Base-by-base conservation (phyloP, 2,329 filamentous ascomycete genomes). In the Trichoderma semiorbis region DNA sequence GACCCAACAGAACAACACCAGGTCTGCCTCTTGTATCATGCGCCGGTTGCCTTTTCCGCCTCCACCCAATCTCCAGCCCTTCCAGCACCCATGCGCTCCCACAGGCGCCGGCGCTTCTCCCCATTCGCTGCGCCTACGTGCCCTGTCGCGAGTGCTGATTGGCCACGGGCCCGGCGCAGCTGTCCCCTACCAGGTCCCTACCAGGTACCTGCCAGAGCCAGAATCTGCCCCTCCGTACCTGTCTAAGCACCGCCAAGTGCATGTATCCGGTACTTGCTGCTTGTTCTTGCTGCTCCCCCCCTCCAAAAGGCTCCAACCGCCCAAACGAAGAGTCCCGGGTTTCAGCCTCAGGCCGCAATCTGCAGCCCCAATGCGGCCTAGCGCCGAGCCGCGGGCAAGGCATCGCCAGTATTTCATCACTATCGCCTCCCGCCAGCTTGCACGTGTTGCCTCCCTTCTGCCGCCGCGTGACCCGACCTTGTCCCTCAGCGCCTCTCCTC, bases 381-480 rank as follows among this genome's bases (percentile, higher is more conserved):
- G 64, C 32, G 21, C 32, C 32, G 11, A 24, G n/a, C 34, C 60
- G 21, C 21, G 10, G 30, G 30, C 60, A 43, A 62, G 34, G 60
- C 34, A 32, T 65, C 62, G 34, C 50, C 64, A 43, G 64, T 57
- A 57, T 57, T 57, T 67, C 50, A 67, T 67, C 53, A 21, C 50
- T 58, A 57, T 60, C 39, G 50, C 43, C 67, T 61, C 78, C 78
- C 78, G 79, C 79, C 79, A 77, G 76, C 73, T 79, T 81, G 80
- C 81, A 82, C 81, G 81, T 82, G 81, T 80, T 82, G 77, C 77
- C 76, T 76, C 76, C 78, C 76, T 78, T 79, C 76, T 75, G 75
- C 77, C 75, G 76, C 81, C 81, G 79, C 81, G 81, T 83, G 81
- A 83, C 80, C 74, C 70, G 72, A 71, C 72, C 72, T 69, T 50